A percentile compares a stretch with the other conserved stretches of the same genome.
Conservation (phyloP, 352 stramenopile genomes). For the Pythium folliculosum region DNA sequence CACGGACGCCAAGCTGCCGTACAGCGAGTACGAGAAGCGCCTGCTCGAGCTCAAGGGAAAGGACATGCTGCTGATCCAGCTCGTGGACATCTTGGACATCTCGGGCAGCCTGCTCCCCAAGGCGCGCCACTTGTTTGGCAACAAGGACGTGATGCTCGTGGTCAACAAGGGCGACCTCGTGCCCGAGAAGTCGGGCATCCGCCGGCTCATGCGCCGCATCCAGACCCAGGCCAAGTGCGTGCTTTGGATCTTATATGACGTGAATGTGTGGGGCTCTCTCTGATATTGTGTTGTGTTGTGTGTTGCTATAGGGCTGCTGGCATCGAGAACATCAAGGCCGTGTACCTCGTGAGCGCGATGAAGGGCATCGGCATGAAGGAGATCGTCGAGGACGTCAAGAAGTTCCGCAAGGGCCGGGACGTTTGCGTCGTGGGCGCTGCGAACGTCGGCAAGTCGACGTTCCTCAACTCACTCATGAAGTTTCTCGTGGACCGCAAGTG, state of each 20-base stretch:
- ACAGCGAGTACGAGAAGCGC: constrained; percentile 87
- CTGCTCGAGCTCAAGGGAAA: constrained; percentile 83
- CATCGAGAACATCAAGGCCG: constrained; percentile 77
- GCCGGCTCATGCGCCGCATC: constrained; percentile 80
- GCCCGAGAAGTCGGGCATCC: constrained; percentile 78
- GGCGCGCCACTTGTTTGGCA: constrained; percentile 82
- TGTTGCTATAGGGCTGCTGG: constrained; percentile 36
- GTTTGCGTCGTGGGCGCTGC: constrained; percentile 91
- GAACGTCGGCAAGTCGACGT: constrained; percentile 93
- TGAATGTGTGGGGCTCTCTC: background rate
- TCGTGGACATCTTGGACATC: constrained; percentile 93
- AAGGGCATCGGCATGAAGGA: constrained; percentile 88
- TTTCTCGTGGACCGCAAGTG: constrained; percentile 80
- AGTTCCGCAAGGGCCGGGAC: constrained; percentile 75
- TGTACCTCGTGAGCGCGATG: constrained; percentile 85
- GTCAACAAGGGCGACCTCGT: constrained; percentile 92
- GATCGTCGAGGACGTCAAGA: constrained; percentile 81
- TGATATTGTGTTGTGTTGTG: background rate
- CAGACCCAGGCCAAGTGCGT: constrained; percentile 73
- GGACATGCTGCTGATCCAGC: constrained; percentile 90
- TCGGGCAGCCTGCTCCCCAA: constrained; percentile 87
- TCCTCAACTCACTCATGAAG: constrained; percentile 91
- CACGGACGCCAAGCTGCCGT: constrained; percentile 79
- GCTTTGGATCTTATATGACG: background rate
- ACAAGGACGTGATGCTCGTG: constrained; percentile 89